A percentile compares a stretch with the other conserved stretches of the same genome.
These are phyloP conservation scores for Botryotinia calthae DNA, from an alignment of 2,329 filamentous ascomycete genomes.

Conservation along the genomic window DNA sequence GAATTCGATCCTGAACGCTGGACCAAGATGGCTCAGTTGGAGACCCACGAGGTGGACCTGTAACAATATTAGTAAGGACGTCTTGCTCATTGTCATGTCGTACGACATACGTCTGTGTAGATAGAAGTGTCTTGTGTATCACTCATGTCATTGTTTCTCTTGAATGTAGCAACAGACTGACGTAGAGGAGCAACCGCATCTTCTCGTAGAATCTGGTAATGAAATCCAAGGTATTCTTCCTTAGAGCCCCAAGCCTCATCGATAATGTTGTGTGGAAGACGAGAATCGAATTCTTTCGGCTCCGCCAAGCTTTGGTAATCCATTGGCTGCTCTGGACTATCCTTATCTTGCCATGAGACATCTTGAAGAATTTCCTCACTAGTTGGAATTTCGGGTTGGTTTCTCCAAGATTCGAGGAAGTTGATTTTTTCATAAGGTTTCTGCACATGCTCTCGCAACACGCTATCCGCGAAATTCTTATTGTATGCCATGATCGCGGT, in stretches of 20 bases:
- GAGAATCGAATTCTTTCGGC: conserved; percentile 11
- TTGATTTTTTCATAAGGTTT: conserved; percentile 14
- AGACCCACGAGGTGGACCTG: conserved; percentile 67
- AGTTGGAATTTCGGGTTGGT: conserved; percentile 54
- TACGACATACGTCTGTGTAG: conserved; percentile 62
- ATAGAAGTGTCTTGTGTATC: conserved; percentile 61
- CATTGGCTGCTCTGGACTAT: conserved; percentile 24
- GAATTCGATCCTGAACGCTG: conserved; percentile 68
- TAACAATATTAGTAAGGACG: background rate
- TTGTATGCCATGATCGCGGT: background rate
- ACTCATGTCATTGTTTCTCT: conserved; percentile 49
- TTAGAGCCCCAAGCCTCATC: conserved; percentile 57
- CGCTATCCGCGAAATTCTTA: background rate
- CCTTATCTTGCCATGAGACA: conserved; percentile 4
- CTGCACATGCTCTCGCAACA: conserved; percentile 16
- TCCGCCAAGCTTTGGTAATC: conserved; percentile 30
- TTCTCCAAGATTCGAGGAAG: conserved; percentile 36
- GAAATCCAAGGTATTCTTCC: conserved; percentile 65
- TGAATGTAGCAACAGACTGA: conserved; percentile 59
- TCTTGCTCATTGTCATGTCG: background rate
- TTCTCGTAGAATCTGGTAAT: conserved; percentile 74
- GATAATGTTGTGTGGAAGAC: conserved; percentile 50
- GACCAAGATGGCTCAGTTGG: conserved; percentile 58
- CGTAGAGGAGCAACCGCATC: conserved; percentile 70
- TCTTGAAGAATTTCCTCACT: conserved; percentile 49